Base-by-base conservation (phyloP, 371 early-diverging fungal species). In the Mucor piriformis region DNA sequence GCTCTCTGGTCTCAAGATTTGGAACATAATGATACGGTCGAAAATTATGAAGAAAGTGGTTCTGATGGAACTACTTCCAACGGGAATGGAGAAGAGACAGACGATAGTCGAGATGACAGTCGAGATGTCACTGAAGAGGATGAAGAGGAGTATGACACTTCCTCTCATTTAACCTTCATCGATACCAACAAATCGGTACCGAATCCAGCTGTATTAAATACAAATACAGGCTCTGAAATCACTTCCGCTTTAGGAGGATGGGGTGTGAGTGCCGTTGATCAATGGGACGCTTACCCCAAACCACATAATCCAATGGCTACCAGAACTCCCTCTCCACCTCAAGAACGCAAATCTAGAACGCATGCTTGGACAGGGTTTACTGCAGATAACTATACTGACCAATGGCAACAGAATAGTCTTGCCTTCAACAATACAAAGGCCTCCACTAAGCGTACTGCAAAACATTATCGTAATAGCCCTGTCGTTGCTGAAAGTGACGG, bases 241-340 rank as follows among this genome's bases (percentile, higher is more conserved):
- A 63, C 59, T 1, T 0, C 29, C 29, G 8, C 29, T 8, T 37
- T 75, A 3, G 76, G 76, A 8, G 73, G 73, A 0, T 73, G 71
- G 76, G 70, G 72, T 15, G 34, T 48, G 0, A 40, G 56, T 3
- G 29, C 40, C 4, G 34, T 42, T 11, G 24, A 42, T 7, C 13
- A 32, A 1, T 70, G 66, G 64, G 10, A 38, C 3, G 8, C 47
- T 6, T 24, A n/a, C 20, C 32, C 10, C 24, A 50, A 21, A 48
- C 43, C 6, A 33, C 61, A 42, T n/a, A 29, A 33, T 12, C 35
- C 18, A 21, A 5, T 29, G 40, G 15, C 27, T 32, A 20, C 24
- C n/a, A 20, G 37, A 38, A 18, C 57, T 34, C 23, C 47, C 46
- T 4, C 57, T 37, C 6, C 56, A 34, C 16, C 56, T 6, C 49